phyloP scores from a whole-genome alignment of 2,329 filamentous ascomycete genomes.

The Colletotrichum destructivum region DNA sequence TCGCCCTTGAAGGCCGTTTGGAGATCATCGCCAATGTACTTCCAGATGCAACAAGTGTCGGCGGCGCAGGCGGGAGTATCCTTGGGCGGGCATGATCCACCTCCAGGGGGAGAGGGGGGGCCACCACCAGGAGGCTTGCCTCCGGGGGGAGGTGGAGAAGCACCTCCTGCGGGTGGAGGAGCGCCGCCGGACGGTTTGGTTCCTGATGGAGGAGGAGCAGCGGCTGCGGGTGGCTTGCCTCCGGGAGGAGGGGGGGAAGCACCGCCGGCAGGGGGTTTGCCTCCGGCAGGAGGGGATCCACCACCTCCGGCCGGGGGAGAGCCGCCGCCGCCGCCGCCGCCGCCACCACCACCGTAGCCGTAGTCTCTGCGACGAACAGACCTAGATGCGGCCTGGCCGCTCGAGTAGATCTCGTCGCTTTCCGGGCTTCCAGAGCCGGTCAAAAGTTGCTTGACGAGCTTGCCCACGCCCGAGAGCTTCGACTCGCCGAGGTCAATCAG shows the following conservation, averaged over 20 bases:
- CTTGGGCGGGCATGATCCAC: constrained; percentile 40
- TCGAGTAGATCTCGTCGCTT: constrained; percentile 42
- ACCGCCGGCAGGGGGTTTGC: constrained; percentile 6
- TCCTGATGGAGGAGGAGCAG: neutral
- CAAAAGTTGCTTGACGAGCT: constrained; percentile 55
- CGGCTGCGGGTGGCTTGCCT: neutral
- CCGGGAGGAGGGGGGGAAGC: constrained; percentile 16
- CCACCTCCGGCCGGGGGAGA: constrained; percentile 1
- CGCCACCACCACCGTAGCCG: neutral
- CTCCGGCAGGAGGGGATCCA: neutral
- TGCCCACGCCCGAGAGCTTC: constrained; percentile 52
- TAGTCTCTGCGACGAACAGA: constrained; percentile 9
- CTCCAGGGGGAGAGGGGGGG: neutral
- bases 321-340: neutral
- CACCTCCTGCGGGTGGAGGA: neutral
- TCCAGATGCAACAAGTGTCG: constrained; percentile 62
- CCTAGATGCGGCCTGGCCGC: no score
- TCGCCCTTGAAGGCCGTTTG: constrained; percentile 52
- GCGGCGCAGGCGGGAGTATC: constrained; percentile 50
- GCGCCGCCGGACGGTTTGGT: neutral
- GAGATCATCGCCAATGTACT: constrained; percentile 59
- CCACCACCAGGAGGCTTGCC: neutral
- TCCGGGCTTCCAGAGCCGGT: constrained; percentile 49
- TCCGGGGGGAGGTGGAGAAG: neutral
- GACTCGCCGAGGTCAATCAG: constrained; percentile 49